Evolutionary conservation across 2,329 filamentous ascomycete species (phyloP).

Genomic region (Cylindrodendrum hubeiense): DNA sequence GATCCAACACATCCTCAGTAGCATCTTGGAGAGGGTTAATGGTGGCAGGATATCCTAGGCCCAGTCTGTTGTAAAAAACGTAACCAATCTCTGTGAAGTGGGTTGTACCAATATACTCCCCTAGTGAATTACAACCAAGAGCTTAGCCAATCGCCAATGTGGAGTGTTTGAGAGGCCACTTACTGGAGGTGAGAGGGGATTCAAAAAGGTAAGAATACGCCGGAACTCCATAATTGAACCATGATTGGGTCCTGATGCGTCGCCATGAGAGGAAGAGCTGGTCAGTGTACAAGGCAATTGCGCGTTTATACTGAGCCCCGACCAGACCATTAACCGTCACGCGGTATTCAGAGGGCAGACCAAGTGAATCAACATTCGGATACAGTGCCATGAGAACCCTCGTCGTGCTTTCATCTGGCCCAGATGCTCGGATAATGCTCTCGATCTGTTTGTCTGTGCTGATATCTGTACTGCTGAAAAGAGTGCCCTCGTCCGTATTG

Average conservation of each 20-base stretch:
- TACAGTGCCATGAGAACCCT: slow-evolving; percentile 35
- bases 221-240: slow-evolving; percentile 60
- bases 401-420: slow-evolving; percentile 22
- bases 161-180: not conserved
- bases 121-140: not conserved
- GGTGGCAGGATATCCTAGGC: slow-evolving; percentile 48
- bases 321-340: slow-evolving; percentile 26
- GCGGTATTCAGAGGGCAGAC: slow-evolving; percentile 31
- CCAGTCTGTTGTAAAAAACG: slow-evolving; percentile 66
- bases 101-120: slow-evolving; percentile 37
- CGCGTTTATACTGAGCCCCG: slow-evolving; percentile 62
- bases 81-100: slow-evolving; percentile 47
- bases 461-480: slow-evolving; percentile 63
- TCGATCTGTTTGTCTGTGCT: slow-evolving; percentile 26
- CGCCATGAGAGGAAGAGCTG: slow-evolving; percentile 66
- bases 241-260: slow-evolving; percentile 64
- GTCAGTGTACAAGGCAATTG: slow-evolving; percentile 65
- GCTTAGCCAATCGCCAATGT: too few relatives aligned
- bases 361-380: slow-evolving; percentile 37
- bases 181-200: slow-evolving; percentile 43
- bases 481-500: slow-evolving; percentile 74
- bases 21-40: slow-evolving; percentile 53
- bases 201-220: slow-evolving; percentile 68
- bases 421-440: slow-evolving; percentile 13
- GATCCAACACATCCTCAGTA: slow-evolving; percentile 48